Evolutionary conservation across 73 alveolate species (phyloP).

Genomic region (Paramecium sexaurelia): DNA sequence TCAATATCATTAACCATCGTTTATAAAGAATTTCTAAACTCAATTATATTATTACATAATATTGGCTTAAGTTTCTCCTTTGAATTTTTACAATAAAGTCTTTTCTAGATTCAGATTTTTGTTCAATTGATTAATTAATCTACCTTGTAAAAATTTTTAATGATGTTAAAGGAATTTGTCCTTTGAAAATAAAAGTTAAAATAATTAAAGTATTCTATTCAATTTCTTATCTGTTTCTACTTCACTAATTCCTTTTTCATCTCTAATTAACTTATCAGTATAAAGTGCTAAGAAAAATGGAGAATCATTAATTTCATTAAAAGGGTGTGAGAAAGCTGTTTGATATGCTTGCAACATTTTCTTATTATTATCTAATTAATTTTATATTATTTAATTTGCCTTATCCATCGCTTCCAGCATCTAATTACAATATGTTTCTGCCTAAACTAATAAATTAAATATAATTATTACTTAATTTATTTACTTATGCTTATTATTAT

Average conservation of each 20-base stretch:
- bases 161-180: slow-evolving; percentile 26
- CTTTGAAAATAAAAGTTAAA: neutral
- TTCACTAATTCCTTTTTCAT: neutral
- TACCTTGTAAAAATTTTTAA: neutral
- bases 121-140: neutral
- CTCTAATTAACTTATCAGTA: neutral
- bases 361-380: neutral
- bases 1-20: slow-evolving; percentile 48
- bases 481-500: no score
- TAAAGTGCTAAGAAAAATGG: slow-evolving; percentile 29
- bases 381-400: neutral
- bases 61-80: slow-evolving; percentile 39
- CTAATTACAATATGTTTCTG: neutral
- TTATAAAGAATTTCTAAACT: neutral
- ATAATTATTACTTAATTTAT: neutral
- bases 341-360: neutral
- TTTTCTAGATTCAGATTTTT: neutral
- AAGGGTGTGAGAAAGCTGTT: neutral
- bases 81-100: neutral
- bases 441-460: neutral
- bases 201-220: neutral
- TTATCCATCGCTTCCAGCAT: neutral
- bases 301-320: neutral
- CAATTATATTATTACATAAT: neutral
- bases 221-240: neutral